These are phyloP conservation scores for Fraxinus sp. DNA, from an alignment of 305 asterid species.

Conservation along the genomic window DNA sequence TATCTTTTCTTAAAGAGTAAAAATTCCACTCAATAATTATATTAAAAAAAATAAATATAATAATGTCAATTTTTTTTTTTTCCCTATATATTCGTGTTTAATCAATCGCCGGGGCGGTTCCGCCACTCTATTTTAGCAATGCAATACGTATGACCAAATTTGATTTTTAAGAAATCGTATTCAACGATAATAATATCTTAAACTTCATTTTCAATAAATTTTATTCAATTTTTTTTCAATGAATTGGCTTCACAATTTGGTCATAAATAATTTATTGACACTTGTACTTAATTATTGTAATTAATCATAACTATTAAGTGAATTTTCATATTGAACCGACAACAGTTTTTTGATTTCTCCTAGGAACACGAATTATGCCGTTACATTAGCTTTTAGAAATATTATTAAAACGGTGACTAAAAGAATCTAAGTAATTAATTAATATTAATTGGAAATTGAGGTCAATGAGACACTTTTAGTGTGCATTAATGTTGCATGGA, in stretches of 20 bases:
- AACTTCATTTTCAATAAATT: not conserved
- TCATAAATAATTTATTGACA: not conserved
- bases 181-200: not conserved
- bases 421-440: not conserved
- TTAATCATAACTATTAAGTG: not conserved
- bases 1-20: no score
- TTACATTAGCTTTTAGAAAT: not conserved
- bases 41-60: no score
- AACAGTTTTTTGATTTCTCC: not conserved
- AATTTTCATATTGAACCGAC: not conserved
- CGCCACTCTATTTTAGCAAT: not conserved
- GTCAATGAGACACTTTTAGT: not conserved
- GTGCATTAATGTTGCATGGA: not conserved
- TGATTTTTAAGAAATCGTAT: not conserved
- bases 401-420: not conserved
- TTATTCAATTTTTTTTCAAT: not conserved
- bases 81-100: not conserved
- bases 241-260: not conserved
- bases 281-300: not conserved
- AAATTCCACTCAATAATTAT: not conserved
- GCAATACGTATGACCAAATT: not conserved
- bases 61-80: no score
- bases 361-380: not conserved
- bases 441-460: not conserved
- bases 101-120: not conserved